A percentile compares a stretch with the other conserved stretches of the same genome.
phyloP scores from a whole-genome alignment of 768 basidiomycete genomes.

The Termitomyces sp. region DNA sequence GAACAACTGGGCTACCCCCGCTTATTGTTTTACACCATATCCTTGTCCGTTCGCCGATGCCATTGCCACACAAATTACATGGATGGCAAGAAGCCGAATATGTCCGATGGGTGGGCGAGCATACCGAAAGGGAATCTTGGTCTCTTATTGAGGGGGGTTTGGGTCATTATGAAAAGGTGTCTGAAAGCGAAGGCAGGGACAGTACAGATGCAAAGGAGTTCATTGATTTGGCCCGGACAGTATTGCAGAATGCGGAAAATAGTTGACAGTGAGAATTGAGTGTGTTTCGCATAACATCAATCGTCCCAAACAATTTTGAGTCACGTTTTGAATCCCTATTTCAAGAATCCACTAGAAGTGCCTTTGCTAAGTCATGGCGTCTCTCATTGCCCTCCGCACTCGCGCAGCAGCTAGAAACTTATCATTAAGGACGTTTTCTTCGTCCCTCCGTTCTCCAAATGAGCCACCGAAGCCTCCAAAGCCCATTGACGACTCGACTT shows the following conservation, averaged over 20 bases:
- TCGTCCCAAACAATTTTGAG: not conserved
- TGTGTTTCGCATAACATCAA: not conserved
- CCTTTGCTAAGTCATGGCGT: slow-evolving; percentile 18
- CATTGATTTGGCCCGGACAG: slow-evolving; percentile 58
- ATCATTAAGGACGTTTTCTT: slow-evolving; percentile 31
- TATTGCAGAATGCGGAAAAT: slow-evolving; percentile 42
- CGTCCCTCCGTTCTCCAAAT: slow-evolving; percentile 24
- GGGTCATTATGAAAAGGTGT: slow-evolving; percentile 69
- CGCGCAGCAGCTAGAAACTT: slow-evolving; percentile 22
- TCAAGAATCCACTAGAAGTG: not conserved
- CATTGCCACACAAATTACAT: slow-evolving; percentile 83
- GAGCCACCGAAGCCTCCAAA: slow-evolving; percentile 64
- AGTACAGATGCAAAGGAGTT: slow-evolving; percentile 49
- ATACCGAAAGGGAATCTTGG: slow-evolving; percentile 74
- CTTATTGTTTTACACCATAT: slow-evolving; percentile 90
- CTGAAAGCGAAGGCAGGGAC: slow-evolving; percentile 50
- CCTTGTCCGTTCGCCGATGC: slow-evolving; percentile 80
- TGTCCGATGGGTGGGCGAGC: slow-evolving; percentile 93
- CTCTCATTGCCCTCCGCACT: slow-evolving; percentile 24
- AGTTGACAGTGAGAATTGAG: slow-evolving; percentile 4
- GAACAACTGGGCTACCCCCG: slow-evolving; percentile 76
- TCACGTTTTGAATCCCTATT: slow-evolving; percentile 4
- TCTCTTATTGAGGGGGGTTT: slow-evolving; percentile 77
- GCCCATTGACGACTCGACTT: slow-evolving; percentile 88
- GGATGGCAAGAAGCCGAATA: slow-evolving; percentile 97